phyloP scores from a whole-genome alignment of 2,329 filamentous ascomycete species.

The Aspergillus japonicus region DNA sequence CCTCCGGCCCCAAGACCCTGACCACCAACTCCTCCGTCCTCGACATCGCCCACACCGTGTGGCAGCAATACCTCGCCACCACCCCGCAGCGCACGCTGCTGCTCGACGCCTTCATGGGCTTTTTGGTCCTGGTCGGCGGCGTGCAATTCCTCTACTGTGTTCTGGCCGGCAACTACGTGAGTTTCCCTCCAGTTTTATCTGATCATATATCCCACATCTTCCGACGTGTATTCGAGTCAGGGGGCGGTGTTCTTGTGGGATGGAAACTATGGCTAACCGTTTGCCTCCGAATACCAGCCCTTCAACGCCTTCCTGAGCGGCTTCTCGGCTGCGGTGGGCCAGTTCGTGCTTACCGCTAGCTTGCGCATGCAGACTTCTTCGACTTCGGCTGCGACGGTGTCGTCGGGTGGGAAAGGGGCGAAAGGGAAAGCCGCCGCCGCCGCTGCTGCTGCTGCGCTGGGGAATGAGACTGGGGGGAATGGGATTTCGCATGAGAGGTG shows the following conservation, averaged over 20 bases:
- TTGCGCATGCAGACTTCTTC: conserved; percentile 79
- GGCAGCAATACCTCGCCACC: conserved; percentile 72
- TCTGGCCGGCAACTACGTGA: conserved; percentile 88
- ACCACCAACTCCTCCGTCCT: conserved; percentile 41
- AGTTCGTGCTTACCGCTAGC: conserved; percentile 91
- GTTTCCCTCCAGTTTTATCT: conserved; percentile 39
- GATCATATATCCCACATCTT: background rate
- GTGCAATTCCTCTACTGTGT: conserved; percentile 93
- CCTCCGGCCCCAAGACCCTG: conserved; percentile 37
- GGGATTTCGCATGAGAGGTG: conserved; percentile 44
- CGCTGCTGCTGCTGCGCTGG: background rate
- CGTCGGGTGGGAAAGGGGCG: conserved; percentile 48
- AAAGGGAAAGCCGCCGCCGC: conserved; percentile 28
- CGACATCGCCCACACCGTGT: conserved; percentile 68
- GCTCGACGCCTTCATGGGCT: conserved; percentile 85
- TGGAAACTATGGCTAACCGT: too few species aligned
- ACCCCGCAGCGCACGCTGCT: conserved; percentile 92
- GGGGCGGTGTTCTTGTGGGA: too few species aligned
- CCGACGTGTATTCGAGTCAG: background rate
- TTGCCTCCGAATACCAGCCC: conserved; percentile 57
- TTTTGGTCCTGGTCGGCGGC: conserved; percentile 79
- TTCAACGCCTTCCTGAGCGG: conserved; percentile 98
- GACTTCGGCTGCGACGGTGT: conserved; percentile 46
- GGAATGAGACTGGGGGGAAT: conserved; percentile 3
- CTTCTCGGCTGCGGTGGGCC: conserved; percentile 90